A percentile compares a stretch with the other conserved stretches of the same genome.
phyloP scores from a whole-genome alignment of 768 basidiomycete genomes.

The Hysterangium stoloniferum region DNA sequence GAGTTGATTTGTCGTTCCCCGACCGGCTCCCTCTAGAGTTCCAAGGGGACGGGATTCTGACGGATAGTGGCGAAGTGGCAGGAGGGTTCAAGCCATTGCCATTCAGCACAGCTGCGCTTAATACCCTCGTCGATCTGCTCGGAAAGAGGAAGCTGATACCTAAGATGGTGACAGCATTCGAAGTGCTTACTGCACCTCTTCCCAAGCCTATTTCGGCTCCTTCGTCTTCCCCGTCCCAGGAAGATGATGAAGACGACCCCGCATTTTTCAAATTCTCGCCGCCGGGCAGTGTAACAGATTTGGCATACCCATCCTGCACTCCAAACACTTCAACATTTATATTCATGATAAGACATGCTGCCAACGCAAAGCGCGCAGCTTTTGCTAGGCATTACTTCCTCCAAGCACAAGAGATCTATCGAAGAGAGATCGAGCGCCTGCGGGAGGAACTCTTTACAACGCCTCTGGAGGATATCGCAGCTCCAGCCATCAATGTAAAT shows the following conservation, averaged over 20 bases:
- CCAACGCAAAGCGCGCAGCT: conserved; percentile 10
- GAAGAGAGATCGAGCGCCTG: conserved; percentile 33
- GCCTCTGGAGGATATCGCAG: conserved; percentile 27
- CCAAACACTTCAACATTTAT: conserved; percentile 44
- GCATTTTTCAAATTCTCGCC: conserved; percentile 12
- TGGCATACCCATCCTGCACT: conserved; percentile 39
- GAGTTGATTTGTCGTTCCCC: conserved; percentile 67
- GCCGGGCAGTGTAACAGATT: conserved; percentile 15
- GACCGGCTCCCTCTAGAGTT: conserved; percentile 55
- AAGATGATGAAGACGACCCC: conserved; percentile 57
- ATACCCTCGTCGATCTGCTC: conserved; percentile 65
- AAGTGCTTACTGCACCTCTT: conserved; percentile 68
- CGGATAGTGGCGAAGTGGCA: conserved; percentile 4
- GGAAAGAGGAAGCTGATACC: conserved; percentile 53
- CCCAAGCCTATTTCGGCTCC: conserved; percentile 37
- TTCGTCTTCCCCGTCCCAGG: conserved; percentile 29
- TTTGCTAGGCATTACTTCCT: conserved; percentile 23
- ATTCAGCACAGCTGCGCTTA: conserved; percentile 60
- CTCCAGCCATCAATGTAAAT: conserved; percentile 51
- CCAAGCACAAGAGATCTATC: conserved; percentile 62
- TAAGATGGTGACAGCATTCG: conserved; percentile 67
- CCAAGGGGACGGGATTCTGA: conserved; percentile 17
- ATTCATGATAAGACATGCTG: conserved; percentile 41
- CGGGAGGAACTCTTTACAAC: conserved; percentile 23
- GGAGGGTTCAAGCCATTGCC: conserved; percentile 27